These are phyloP conservation scores for Starmerella bacillaris DNA, from an alignment of 805 yeast species.

Conservation along the genomic window DNA sequence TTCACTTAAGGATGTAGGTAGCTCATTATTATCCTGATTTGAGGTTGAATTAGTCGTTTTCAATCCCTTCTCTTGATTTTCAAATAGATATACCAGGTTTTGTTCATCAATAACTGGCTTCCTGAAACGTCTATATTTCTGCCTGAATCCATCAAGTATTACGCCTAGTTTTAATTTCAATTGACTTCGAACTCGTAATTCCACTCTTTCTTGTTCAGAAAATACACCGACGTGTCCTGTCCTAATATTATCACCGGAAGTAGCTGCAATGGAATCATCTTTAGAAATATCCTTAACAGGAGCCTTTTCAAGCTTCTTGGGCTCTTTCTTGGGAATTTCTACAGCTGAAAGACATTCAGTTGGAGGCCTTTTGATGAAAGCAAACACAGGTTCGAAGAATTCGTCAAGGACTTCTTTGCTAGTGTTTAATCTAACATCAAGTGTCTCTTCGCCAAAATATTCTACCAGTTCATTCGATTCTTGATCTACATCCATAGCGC, in stretches of 20 bases:
- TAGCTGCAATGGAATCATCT: too few species aligned
- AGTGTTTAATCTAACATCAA: slow-evolving; percentile 26
- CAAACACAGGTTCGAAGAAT: slow-evolving; percentile 40
- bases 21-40: slow-evolving; percentile 34
- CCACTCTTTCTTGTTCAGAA: background rate
- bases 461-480: slow-evolving; percentile 28
- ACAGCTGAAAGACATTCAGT: slow-evolving; percentile 46
- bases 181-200: slow-evolving; percentile 36
- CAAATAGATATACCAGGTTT: background rate
- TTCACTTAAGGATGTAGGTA: too few species aligned
- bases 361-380: slow-evolving; percentile 50
- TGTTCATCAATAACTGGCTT: background rate
- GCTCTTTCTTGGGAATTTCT: slow-evolving; percentile 26
- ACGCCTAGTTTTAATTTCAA: slow-evolving; percentile 74
- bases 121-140: slow-evolving; percentile 68
- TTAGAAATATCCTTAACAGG: slow-evolving; percentile 20
- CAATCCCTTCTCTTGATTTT: too few species aligned
- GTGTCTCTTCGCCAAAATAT: slow-evolving; percentile 39
- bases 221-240: background rate
- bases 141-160: slow-evolving; percentile 76
- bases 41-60: too few species aligned
- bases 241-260: too few species aligned
- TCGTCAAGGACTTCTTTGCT: slow-evolving; percentile 27
- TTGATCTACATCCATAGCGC: slow-evolving; percentile 28
- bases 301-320: slow-evolving; percentile 28